Percentiles rank a stretch among this genome's conserved stretches.
These are phyloP conservation scores for Dictyophora rubrovolvata DNA, from an alignment of 768 basidiomycete species.

Conservation along the genomic window DNA sequence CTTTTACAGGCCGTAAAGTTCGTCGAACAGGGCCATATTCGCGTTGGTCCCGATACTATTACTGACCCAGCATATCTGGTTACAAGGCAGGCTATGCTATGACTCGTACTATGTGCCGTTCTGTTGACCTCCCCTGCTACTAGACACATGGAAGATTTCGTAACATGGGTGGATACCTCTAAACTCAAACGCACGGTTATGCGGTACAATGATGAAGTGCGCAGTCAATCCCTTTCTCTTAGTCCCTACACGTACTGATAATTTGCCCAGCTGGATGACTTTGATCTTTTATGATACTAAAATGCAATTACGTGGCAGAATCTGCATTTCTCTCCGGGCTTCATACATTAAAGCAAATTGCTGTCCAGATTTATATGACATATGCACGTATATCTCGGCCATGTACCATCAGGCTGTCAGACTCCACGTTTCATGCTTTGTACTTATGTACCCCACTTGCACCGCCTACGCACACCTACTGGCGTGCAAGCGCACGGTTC, in stretches of 20 bases:
- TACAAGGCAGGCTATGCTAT: slow-evolving; percentile 46
- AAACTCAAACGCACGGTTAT: slow-evolving; percentile 94
- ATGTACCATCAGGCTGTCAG: not conserved
- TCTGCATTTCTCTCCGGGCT: not conserved
- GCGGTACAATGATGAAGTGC: slow-evolving; percentile 92
- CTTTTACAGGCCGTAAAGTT: slow-evolving; percentile 80
- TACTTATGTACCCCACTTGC: no score
- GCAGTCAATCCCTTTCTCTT: slow-evolving; percentile 15
- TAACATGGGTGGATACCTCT: slow-evolving; percentile 98
- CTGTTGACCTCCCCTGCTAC: slow-evolving; percentile 2
- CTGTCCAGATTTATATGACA: not conserved
- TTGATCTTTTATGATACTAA: slow-evolving; percentile 59
- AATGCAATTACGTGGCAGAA: not conserved
- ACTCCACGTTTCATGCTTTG: no score
- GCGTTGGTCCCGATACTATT: slow-evolving; percentile 91
- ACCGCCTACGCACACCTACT: no score
- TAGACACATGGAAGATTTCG: slow-evolving; percentile 98
- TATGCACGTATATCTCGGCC: not conserved
- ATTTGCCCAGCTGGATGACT: slow-evolving; percentile 74
- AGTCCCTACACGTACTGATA: slow-evolving; percentile 12
- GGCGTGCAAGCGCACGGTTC: no score
- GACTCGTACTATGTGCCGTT: not conserved
- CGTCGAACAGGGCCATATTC: slow-evolving; percentile 96
- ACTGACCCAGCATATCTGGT: slow-evolving; percentile 96
- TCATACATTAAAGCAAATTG: not conserved